Evolutionary conservation across 768 basidiomycete genomes (phyloP).

Genomic region (Suillus lakei): DNA sequence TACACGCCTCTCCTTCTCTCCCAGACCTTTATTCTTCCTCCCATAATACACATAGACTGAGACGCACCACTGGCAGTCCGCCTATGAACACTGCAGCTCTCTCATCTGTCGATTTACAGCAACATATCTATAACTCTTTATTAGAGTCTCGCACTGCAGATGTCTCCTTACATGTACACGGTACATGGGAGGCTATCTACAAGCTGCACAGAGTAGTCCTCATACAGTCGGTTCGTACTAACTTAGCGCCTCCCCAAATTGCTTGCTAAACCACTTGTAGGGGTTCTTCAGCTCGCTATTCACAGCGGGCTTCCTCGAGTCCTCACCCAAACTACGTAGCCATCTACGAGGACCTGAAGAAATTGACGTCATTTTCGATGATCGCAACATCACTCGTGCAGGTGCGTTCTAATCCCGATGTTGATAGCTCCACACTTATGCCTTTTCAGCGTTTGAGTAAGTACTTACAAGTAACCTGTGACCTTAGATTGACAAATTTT

Average conservation of each 20-base stretch:
- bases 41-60: background rate
- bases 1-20: constrained; percentile 19
- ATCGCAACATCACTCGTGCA: constrained; percentile 86
- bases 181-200: constrained; percentile 76
- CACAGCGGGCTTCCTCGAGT: constrained; percentile 78
- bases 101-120: constrained; percentile 63
- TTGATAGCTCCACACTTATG: constrained; percentile 15
- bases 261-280: constrained; percentile 36
- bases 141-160: constrained; percentile 76
- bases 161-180: constrained; percentile 71
- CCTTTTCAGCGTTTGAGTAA: constrained; percentile 80
- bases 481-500: constrained; percentile 17
- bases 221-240: constrained; percentile 70
- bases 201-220: constrained; percentile 84
- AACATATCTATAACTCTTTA: constrained; percentile 79
- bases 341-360: constrained; percentile 47
- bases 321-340: constrained; percentile 34
- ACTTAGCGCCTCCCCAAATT: background rate
- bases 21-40: constrained; percentile 13
- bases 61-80: background rate
- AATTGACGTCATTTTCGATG: constrained; percentile 77
- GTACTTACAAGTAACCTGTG: constrained; percentile 27
- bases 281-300: constrained; percentile 92
- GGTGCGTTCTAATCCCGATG: constrained; percentile 49
- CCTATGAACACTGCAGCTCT: constrained; percentile 46